These are phyloP conservation scores for Senna siamea DNA, from an alignment of 306 rosid species.

Conservation along the genomic window DNA sequence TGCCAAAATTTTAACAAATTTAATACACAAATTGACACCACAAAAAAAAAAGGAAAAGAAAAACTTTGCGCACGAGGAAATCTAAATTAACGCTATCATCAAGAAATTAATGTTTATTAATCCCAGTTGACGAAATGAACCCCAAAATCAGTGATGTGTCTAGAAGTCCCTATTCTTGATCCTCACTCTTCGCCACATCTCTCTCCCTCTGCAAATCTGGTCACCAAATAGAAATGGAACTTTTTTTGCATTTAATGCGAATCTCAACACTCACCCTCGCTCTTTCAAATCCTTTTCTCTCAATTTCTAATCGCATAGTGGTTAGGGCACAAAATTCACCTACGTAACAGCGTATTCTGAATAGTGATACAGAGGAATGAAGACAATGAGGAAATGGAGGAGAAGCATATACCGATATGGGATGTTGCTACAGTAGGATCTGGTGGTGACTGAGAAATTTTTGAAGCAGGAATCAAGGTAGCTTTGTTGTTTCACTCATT, in stretches of 20 bases:
- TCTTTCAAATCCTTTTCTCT: background rate
- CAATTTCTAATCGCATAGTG: constrained; percentile 12
- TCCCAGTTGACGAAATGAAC: constrained; percentile 13
- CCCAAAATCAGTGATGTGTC: constrained; percentile 5
- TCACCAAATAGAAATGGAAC: background rate
- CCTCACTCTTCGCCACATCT: background rate
- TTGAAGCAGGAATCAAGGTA: background rate
- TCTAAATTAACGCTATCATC: background rate
- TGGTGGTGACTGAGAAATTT: background rate
- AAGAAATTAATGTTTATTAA: background rate
- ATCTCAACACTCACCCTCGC: background rate
- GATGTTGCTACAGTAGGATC: background rate
- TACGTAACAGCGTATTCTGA: background rate
- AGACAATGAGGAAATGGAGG: background rate
- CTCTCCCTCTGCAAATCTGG: background rate
- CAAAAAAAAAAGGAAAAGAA: too few relatives aligned
- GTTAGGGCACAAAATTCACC: constrained; percentile 22
- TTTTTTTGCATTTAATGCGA: constrained; percentile 18
- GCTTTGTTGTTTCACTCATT: too few relatives aligned
- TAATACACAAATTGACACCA: background rate
- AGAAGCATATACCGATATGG: background rate
- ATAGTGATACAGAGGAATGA: background rate
- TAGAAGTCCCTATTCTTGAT: too few relatives aligned
- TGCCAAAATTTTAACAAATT: background rate
- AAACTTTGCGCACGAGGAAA: background rate